Base-by-base conservation (phyloP, 2,329 filamentous ascomycete genomes). In the Hymenoscyphus linearis region DNA sequence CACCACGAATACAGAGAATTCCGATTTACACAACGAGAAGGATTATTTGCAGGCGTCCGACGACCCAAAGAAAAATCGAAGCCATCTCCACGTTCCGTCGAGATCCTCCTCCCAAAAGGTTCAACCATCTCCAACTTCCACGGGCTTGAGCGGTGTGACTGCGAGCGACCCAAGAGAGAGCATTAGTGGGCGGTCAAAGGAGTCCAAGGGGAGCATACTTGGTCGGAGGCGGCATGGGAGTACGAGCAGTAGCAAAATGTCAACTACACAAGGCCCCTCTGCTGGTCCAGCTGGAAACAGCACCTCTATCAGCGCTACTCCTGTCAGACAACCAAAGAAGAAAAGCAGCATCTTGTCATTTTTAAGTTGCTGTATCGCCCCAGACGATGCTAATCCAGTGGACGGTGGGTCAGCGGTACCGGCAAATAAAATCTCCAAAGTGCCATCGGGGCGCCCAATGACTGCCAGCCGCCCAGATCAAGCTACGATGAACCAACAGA, bases 181-280 rank as follows among this genome's bases (percentile, higher is more conserved):
- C 72, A 84, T 86, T 68, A 82, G 83, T 67, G 81, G 82, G 62
- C 80, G 81, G 67, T 89, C 87, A 55, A 88, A 85, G 74, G 85
- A 84, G 67, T 87, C 84, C 63, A 85, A 82, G 76, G 78, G 80
- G 67, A 89, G 86, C 75, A 84, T 87, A 69, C 76, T 85, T 60
- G 85, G 81, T 64, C 79, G 82, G 66, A 81, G 83, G 69, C 80
- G 85, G 70, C 88, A 88, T 76, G 84, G 85, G 68, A 90, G 86
- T 75, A 81, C 84, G 64, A 85, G 84, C 68, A 90, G 85, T 76
- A 85, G 71, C 64, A 85, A 75, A 79, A 81, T 71, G 83, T 82
- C 65, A 80, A 79, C 70, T 77, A 78, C 68, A 80, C 78, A 67
- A 65, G 68, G 75, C 64, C 72, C 72, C 64, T 70, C 73, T 61